A percentile compares a stretch with the other conserved stretches of the same genome.
phyloP scores from a whole-genome alignment of 164 flowering plant genomes.

The Litsea cubeba region DNA sequence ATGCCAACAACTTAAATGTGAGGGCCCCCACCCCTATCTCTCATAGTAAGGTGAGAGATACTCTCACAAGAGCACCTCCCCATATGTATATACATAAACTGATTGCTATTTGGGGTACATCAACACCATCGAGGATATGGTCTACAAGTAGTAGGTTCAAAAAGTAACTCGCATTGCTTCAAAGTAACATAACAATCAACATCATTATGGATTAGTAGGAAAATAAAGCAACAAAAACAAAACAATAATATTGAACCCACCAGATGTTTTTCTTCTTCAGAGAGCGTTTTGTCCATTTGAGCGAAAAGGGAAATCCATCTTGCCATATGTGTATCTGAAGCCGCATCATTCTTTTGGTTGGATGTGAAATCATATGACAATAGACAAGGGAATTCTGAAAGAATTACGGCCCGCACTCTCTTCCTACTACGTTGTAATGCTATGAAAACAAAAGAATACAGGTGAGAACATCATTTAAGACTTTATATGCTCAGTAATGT shows the following conservation, averaged over 20 bases:
- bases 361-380: slow-evolving; percentile 54
- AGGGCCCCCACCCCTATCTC: no score
- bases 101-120: no score
- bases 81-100: no score
- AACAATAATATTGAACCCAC: slow-evolving; percentile 33
- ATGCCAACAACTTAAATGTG: no score
- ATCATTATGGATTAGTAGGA: not conserved
- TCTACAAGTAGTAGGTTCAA: not conserved
- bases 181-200: not conserved
- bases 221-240: not conserved
- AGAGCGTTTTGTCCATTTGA: slow-evolving; percentile 77
- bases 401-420: slow-evolving; percentile 62
- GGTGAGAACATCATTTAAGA: not conserved
- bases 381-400: slow-evolving; percentile 64
- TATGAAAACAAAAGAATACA: slow-evolving; percentile 24
- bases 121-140: not conserved
- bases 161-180: not conserved
- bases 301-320: slow-evolving; percentile 64
- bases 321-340: slow-evolving; percentile 46
- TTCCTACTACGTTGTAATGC: slow-evolving; percentile 81
- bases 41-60: no score
- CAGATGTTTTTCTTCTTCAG: slow-evolving; percentile 73
- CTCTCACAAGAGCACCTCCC: no score
- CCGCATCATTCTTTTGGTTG: slow-evolving; percentile 43
- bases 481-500: not conserved